These are phyloP conservation scores for Penicillium aurantiogriseum DNA, from an alignment of 2,329 filamentous ascomycete genomes.

Conservation along the genomic window DNA sequence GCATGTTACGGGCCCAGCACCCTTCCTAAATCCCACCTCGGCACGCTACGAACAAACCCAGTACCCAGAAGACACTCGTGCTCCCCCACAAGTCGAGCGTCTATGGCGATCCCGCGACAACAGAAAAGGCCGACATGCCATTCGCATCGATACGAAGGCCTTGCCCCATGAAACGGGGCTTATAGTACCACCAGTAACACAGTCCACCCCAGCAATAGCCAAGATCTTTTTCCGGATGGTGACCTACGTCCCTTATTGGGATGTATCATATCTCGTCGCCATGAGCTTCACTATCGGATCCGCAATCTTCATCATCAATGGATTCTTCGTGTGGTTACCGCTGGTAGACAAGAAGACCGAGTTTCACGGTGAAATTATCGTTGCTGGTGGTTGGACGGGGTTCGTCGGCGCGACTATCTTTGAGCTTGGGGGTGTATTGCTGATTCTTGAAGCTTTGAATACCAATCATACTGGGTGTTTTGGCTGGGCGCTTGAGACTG, in stretches of 20 bases:
- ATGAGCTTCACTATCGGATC: conserved; percentile 55
- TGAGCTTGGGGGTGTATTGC: conserved; percentile 60
- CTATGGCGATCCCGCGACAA: conserved; percentile 50
- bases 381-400: conserved; percentile 61
- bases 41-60: conserved; percentile 33
- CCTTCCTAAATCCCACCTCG: conserved; percentile 52
- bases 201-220: conserved; percentile 30
- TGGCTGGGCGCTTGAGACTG: conserved; percentile 64
- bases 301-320: conserved; percentile 58
- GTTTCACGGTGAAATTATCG: conserved; percentile 53
- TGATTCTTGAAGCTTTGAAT: conserved; percentile 68
- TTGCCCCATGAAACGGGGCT: conserved; percentile 23
- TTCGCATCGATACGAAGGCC: conserved; percentile 31
- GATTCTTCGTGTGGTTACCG: conserved; percentile 65
- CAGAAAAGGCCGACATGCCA: conserved; percentile 48
- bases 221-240: conserved; percentile 50
- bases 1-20: conserved; percentile 42
- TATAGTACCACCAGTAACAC: conserved; percentile 35
- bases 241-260: conserved; percentile 54
- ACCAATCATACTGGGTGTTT: conserved; percentile 65
- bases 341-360: conserved; percentile 52
- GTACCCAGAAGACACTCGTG: background rate
- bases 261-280: conserved; percentile 57
- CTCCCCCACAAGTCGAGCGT: conserved; percentile 21
- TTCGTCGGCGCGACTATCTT: conserved; percentile 69